phyloP scores from a whole-genome alignment of 345 rosid genomes.

The Alliaria petiolata region DNA sequence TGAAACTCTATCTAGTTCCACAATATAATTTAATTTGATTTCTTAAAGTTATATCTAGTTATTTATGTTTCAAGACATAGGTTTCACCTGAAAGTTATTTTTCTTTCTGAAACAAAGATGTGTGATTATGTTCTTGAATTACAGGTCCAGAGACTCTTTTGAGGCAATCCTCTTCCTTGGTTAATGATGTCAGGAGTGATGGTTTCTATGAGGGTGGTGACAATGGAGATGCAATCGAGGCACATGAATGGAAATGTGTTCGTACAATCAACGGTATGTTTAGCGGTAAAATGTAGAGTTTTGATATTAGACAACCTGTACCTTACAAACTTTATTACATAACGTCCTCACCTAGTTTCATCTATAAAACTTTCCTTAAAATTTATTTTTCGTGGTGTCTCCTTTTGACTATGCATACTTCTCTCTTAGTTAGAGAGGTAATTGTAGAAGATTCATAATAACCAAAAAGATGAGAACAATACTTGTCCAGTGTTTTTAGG shows the following conservation, averaged over 20 bases:
- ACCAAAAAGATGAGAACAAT: conserved; percentile 7
- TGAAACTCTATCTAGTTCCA: background rate
- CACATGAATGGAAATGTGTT: conserved; percentile 89
- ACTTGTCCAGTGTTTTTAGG: background rate
- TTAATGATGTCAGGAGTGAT: conserved; percentile 33
- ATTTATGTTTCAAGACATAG: conserved; percentile 2
- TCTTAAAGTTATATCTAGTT: background rate
- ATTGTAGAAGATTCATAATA: background rate
- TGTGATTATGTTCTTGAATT: conserved; percentile 21
- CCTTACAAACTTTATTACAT: background rate
- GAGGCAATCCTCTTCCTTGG: conserved; percentile 64
- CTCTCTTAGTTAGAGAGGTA: background rate
- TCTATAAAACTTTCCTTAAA: background rate
- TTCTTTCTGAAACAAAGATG: conserved; percentile 1
- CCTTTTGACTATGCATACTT: background rate
- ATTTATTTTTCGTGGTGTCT: background rate
- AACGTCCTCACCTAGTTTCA: background rate
- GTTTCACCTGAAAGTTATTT: background rate
- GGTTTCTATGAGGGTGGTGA: conserved; percentile 66
- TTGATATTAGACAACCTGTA: conserved; percentile 1
- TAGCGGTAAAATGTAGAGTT: background rate
- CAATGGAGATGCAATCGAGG: conserved; percentile 81
- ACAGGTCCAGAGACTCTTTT: conserved; percentile 87
- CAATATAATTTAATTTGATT: background rate
- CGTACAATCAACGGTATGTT: conserved; percentile 69